Percentiles rank a stretch among this genome's conserved stretches.
These are phyloP conservation scores for Trichoderma sp. DNA, from an alignment of 2,329 filamentous ascomycete genomes.

Conservation along the genomic window DNA sequence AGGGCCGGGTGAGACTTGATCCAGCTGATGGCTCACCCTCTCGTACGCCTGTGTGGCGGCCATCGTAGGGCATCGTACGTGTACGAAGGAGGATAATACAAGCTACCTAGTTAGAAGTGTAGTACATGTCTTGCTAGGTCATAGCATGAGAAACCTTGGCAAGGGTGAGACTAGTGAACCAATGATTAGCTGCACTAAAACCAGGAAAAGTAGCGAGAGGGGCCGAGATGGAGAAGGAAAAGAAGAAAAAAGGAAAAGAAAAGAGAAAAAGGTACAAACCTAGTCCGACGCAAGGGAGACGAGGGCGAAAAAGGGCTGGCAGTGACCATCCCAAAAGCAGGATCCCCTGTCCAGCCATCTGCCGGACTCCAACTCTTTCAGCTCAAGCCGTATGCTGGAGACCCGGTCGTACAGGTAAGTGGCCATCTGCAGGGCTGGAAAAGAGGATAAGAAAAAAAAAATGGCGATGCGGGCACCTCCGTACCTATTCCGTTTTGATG, in stretches of 20 bases:
- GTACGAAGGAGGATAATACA: not conserved
- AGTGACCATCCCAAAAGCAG: not conserved
- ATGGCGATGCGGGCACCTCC: not conserved
- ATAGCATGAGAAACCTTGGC: not conserved
- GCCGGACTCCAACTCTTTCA: constrained; percentile 12
- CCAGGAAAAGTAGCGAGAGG: not conserved
- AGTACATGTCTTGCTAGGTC: not conserved
- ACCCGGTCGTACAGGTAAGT: not conserved
- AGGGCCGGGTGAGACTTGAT: constrained; percentile 5
- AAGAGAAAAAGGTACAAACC: constrained; percentile 10
- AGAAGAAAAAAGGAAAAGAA: not conserved
- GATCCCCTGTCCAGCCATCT: constrained; percentile 1
- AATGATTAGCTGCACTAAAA: constrained; percentile 1
- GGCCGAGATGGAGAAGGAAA: not conserved
- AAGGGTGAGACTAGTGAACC: constrained; percentile 5
- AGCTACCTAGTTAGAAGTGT: not conserved
- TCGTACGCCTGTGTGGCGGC: not conserved
- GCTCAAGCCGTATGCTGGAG: not conserved
- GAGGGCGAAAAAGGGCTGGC: not conserved
- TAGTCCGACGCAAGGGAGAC: not conserved
- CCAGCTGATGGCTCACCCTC: not conserved
- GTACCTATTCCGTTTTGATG: not conserved
- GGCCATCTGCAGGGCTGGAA: constrained; percentile 10
- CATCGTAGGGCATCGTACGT: constrained; percentile 9
- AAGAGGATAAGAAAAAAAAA: not conserved